phyloP scores from a whole-genome alignment of 306 rosid genomes.

The Acacia acuminata region DNA sequence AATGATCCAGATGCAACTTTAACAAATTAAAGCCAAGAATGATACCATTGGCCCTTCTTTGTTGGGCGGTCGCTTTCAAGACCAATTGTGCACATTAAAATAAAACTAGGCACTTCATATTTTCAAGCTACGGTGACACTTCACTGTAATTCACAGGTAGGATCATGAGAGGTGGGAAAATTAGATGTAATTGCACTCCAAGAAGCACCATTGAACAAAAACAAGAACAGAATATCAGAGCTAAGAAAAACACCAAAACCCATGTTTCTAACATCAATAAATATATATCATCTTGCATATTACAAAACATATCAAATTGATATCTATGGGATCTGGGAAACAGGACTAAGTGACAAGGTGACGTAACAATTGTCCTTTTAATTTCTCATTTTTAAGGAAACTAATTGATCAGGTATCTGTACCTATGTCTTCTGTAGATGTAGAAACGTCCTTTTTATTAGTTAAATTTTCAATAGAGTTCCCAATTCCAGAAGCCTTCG shows the following conservation, averaged over 20 bases:
- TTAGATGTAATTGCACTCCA: too few species aligned
- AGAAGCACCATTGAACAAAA: too few species aligned
- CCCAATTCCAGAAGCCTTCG: too few species aligned
- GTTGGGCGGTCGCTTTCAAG: too few species aligned
- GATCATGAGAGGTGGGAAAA: too few species aligned
- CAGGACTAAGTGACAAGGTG: neutral
- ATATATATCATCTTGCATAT: neutral
- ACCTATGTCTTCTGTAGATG: constrained; percentile 95
- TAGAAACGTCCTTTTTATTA: constrained; percentile 68
- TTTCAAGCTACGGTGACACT: too few species aligned
- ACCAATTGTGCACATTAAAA: too few species aligned
- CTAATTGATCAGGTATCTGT: constrained; percentile 13
- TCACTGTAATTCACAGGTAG: too few species aligned
- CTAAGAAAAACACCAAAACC: neutral
- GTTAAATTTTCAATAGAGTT: too few species aligned
- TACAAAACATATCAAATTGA: neutral
- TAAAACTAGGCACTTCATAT: too few species aligned
- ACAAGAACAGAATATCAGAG: neutral
- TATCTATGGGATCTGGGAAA: neutral
- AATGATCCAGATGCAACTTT: constrained; percentile 92
- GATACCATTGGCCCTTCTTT: too few species aligned
- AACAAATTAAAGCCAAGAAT: too few species aligned
- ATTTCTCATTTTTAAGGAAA: constrained; percentile 13
- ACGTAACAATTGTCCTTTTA: neutral
- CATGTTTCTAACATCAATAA: neutral